Percentiles rank a stretch among this genome's conserved stretches.
phyloP scores from a whole-genome alignment of 2,329 filamentous ascomycete genomes.

The Aspergillus pseudoterreus region DNA sequence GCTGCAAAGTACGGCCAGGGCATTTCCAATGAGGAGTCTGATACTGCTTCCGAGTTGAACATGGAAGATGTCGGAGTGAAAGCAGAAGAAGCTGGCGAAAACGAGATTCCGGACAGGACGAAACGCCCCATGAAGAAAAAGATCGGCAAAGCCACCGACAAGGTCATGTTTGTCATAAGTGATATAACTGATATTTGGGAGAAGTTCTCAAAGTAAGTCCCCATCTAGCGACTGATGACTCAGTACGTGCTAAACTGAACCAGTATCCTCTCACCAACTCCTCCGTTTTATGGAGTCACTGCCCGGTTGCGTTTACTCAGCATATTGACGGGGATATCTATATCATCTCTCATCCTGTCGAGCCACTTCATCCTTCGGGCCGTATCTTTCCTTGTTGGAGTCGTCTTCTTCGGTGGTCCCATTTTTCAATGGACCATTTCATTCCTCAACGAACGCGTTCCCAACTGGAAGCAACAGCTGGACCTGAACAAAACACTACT shows the following conservation, averaged over 20 bases:
- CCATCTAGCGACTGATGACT: neutral
- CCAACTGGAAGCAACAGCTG: constrained; percentile 71
- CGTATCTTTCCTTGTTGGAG: constrained; percentile 62
- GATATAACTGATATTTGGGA: constrained; percentile 63
- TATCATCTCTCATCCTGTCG: constrained; percentile 52
- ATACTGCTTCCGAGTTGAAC: constrained; percentile 42
- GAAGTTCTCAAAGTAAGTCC: constrained; percentile 55
- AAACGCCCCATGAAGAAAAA: constrained; percentile 75
- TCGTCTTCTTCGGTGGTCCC: constrained; percentile 77
- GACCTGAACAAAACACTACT: constrained; percentile 69
- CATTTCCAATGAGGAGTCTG: constrained; percentile 48
- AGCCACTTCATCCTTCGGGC: constrained; percentile 64
- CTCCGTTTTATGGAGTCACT: constrained; percentile 56
- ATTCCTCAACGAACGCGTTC: constrained; percentile 50
- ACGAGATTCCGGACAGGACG: constrained; percentile 56
- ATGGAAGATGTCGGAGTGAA: constrained; percentile 57
- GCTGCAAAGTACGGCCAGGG: constrained; percentile 71
- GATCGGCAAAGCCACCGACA: constrained; percentile 72
- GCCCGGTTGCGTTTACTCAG: constrained; percentile 55
- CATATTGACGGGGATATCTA: constrained; percentile 51
- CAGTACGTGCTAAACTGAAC: neutral
- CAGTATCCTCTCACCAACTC: constrained; percentile 58
- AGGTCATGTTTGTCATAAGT: constrained; percentile 65
- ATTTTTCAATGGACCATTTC: constrained; percentile 59
- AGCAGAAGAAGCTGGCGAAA: constrained; percentile 46